phyloP scores from a whole-genome alignment of 768 basidiomycete species.

The Xanthoconium purpureum region DNA sequence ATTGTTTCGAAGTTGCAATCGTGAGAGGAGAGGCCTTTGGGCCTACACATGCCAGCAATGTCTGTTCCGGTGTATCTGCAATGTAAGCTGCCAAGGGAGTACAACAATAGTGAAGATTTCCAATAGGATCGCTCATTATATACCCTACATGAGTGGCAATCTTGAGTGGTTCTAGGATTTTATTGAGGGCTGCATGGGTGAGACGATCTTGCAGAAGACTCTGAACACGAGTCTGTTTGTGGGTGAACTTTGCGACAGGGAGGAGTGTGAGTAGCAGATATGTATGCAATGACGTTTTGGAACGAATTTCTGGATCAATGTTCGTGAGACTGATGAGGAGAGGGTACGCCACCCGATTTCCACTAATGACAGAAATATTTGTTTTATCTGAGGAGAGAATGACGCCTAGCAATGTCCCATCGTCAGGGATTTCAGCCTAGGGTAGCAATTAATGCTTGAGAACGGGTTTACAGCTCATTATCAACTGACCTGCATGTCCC shows the following conservation, averaged over 20 bases:
- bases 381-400: too few species aligned
- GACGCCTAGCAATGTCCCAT: too few species aligned
- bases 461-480: too few species aligned
- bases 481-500: too few species aligned
- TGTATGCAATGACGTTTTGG: not conserved
- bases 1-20: not conserved
- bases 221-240: not conserved
- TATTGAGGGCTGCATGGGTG: too few species aligned
- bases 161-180: constrained; percentile 31
- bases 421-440: too few species aligned
- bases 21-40: not conserved
- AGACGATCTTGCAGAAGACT: constrained; percentile 25
- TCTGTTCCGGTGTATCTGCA: constrained; percentile 33
- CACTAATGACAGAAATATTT: too few species aligned
- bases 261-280: too few species aligned
- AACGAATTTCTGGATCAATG: not conserved
- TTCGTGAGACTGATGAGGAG: too few species aligned
- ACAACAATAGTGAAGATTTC: constrained; percentile 20
- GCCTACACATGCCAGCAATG: not conserved
- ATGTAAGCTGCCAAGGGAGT: constrained; percentile 32
- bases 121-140: constrained; percentile 28
- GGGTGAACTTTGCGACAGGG: too few species aligned
- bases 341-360: too few species aligned
- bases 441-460: too few species aligned
- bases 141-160: constrained; percentile 25